phyloP scores from a whole-genome alignment of 768 basidiomycete species.

The Tricholomella constricta region DNA sequence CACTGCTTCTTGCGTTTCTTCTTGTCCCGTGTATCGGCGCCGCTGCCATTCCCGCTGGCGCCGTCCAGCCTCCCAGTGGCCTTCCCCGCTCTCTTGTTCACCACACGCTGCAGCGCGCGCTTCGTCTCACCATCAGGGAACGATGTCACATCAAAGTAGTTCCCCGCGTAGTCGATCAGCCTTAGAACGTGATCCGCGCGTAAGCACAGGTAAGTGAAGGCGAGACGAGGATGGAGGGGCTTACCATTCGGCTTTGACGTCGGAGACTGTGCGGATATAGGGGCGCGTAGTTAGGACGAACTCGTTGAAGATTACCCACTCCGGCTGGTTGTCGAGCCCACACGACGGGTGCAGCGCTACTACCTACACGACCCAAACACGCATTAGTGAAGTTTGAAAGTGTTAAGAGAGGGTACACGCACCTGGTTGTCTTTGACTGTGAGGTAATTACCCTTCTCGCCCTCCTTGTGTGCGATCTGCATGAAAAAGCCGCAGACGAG shows the following conservation, averaged over 20 bases:
- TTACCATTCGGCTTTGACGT: constrained; percentile 85
- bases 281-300: constrained; percentile 89
- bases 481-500: constrained; percentile 96
- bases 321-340: constrained; percentile 83
- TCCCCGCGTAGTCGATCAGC: constrained; percentile 40
- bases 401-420: constrained; percentile 17
- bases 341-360: constrained; percentile 85
- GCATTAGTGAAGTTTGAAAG: neutral
- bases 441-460: constrained; percentile 82
- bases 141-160: constrained; percentile 67
- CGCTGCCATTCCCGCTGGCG: constrained; percentile 17
- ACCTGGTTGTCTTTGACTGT: constrained; percentile 97
- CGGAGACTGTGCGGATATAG: constrained; percentile 91
- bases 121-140: constrained; percentile 78
- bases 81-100: constrained; percentile 56
- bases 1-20: constrained; percentile 36
- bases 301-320: constrained; percentile 94
- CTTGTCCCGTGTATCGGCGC: constrained; percentile 24
- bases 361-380: constrained; percentile 39
- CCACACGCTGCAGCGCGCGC: constrained; percentile 55
- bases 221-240: constrained; percentile 21
- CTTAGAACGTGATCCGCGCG: constrained; percentile 24
- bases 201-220: neutral
- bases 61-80: constrained; percentile 23
- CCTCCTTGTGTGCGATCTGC: constrained; percentile 96